Evolutionary conservation across 495 filamentous ascomycete species (phyloP).

Genomic region (Neurospora sublineolata): DNA sequence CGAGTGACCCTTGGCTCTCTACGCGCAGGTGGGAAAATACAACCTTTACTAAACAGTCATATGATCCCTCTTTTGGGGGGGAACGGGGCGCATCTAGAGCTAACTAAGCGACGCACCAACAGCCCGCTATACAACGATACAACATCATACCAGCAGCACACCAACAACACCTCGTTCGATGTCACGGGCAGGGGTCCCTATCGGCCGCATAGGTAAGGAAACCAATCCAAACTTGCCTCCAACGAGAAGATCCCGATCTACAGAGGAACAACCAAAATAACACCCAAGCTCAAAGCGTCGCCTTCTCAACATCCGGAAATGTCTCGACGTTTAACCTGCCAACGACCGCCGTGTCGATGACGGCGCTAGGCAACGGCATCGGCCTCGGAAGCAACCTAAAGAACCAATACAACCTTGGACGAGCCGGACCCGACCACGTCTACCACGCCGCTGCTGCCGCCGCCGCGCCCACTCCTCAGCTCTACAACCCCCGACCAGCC

Average conservation of each 20-base stretch:
- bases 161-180: conserved; percentile 15
- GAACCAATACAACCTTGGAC: conserved; percentile 10
- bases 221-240: conserved; percentile 2
- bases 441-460: conserved; percentile 16
- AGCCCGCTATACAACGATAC: conserved; percentile 33
- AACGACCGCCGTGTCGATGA: conserved; percentile 1
- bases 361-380: conserved; percentile 6
- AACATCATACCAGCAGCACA: conserved; percentile 10
- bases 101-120: conserved; percentile 16
- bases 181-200: conserved; percentile 25
- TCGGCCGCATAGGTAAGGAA: conserved; percentile 38
- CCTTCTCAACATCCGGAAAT: conserved; percentile 23
- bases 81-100: conserved; percentile 15
- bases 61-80: not conserved
- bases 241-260: conserved; percentile 11
- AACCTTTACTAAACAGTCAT: not conserved
- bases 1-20: conserved; percentile 34
- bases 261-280: conserved; percentile 29
- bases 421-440: conserved; percentile 4
- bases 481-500: conserved; percentile 25
- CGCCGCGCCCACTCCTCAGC: conserved; percentile 19
- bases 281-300: conserved; percentile 27
- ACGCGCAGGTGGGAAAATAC: conserved; percentile 36
- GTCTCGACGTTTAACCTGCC: conserved; percentile 28
- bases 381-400: conserved; percentile 1